These are phyloP conservation scores for Saccharomycopsis javanensis DNA, from an alignment of 805 yeast species.

Conservation along the genomic window DNA sequence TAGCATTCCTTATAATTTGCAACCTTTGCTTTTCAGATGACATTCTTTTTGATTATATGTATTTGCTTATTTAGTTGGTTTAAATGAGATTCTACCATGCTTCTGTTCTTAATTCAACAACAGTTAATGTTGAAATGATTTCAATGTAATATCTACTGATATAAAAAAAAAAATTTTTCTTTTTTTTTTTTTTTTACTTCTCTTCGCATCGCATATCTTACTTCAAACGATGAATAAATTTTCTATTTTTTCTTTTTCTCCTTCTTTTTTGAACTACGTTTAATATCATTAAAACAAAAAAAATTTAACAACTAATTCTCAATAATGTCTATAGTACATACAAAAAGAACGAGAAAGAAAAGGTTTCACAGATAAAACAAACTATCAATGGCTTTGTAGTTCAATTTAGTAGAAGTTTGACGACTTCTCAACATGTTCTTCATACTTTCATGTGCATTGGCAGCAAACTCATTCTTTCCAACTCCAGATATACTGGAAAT, in stretches of 20 bases:
- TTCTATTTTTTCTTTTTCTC: too few relatives aligned
- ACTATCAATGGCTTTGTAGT: constrained; percentile 70
- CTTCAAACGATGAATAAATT: neutral
- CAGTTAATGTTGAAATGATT: neutral
- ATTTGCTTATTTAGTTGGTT: neutral
- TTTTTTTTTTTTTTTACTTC: neutral
- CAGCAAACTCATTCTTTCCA: constrained; percentile 26
- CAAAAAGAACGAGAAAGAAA: neutral
- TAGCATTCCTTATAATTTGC: constrained; percentile 56
- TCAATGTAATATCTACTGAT: neutral
- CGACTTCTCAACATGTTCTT: constrained; percentile 66
- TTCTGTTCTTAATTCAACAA: neutral
- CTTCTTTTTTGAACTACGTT: neutral
- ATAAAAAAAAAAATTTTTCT: neutral
- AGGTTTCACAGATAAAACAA: constrained; percentile 25
- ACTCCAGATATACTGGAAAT: constrained; percentile 18
- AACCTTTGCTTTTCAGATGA: constrained; percentile 63
- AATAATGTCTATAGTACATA: neutral
- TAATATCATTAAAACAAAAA: too few relatives aligned
- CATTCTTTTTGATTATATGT: constrained; percentile 34
- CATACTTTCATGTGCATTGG: constrained; percentile 70
- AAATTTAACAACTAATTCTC: too few relatives aligned
- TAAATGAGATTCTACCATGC: too few relatives aligned
- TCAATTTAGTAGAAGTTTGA: constrained; percentile 78
- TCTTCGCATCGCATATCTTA: neutral